Evolutionary conservation across 805 yeast genomes (phyloP).

Genomic region (Zygotorulaspora sp.): DNA sequence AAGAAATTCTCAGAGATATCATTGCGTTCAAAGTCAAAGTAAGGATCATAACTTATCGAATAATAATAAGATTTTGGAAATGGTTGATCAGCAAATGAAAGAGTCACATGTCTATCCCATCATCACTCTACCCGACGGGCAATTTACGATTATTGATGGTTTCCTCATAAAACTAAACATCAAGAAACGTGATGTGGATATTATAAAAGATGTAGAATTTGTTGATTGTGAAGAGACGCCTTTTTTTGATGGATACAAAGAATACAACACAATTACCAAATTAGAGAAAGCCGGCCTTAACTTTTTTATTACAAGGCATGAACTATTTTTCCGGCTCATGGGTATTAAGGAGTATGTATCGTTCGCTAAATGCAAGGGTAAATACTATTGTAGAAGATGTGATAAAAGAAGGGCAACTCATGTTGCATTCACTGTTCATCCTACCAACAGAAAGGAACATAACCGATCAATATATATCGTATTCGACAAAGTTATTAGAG

Average conservation of each 20-base stretch:
- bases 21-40: not conserved
- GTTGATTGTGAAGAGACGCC: conserved; percentile 1
- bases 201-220: not conserved
- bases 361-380: conserved; percentile 9
- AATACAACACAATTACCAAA: conserved; percentile 3
- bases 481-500: conserved; percentile 5
- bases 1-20: not conserved
- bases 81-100: conserved; percentile 1
- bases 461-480: conserved; percentile 9
- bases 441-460: conserved; percentile 3
- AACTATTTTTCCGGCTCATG: conserved; percentile 8
- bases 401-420: conserved; percentile 9
- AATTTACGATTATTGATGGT: conserved; percentile 12
- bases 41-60: not conserved
- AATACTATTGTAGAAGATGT: conserved; percentile 10
- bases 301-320: conserved; percentile 6
- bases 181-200: not conserved
- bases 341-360: conserved; percentile 6
- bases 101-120: conserved; percentile 8
- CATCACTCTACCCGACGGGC: conserved; percentile 9
- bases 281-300: conserved; percentile 9
- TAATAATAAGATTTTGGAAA: not conserved
- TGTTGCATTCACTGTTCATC: conserved; percentile 8
- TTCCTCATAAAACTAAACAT: conserved; percentile 4
- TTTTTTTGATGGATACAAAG: not conserved